Evolutionary conservation across 768 basidiomycete species (phyloP).

Genomic region (Podaxis sp.): DNA sequence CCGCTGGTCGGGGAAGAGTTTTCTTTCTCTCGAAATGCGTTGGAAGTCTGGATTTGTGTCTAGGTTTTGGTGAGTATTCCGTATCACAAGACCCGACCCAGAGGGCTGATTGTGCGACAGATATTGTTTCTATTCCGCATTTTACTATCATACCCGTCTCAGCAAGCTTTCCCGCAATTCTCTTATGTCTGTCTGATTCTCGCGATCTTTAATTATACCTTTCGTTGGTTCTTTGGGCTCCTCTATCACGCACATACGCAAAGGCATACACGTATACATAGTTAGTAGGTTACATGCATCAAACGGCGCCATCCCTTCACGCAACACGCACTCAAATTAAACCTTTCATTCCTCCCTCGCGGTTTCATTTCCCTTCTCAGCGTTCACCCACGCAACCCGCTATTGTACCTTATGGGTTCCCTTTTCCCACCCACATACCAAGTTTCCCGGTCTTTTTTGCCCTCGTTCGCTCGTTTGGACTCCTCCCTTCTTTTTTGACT

Average conservation of each 20-base stretch:
- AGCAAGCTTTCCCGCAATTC: background rate
- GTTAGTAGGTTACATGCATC: conserved; percentile 3
- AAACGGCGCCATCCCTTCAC: background rate
- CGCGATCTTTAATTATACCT: conserved; percentile 2
- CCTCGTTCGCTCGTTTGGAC: background rate
- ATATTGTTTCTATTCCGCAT: conserved; percentile 1
- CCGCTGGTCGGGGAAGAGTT: background rate
- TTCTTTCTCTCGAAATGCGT: background rate
- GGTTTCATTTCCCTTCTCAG: background rate
- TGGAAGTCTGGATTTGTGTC: background rate
- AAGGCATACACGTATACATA: background rate
- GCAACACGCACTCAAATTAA: background rate
- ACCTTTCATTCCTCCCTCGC: background rate
- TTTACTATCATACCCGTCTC: conserved; percentile 3
- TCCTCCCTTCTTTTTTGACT: background rate
- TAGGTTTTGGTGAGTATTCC: background rate
- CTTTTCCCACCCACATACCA: background rate
- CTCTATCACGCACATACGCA: conserved; percentile 4
- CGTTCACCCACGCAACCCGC: background rate
- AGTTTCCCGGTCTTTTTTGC: background rate
- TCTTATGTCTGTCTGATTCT: background rate
- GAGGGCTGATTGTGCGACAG: background rate
- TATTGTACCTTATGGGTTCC: background rate
- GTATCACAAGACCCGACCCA: background rate
- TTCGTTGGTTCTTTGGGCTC: background rate